Conservation (phyloP, 495 filamentous ascomycete species). For the Aspergillus egyptiacus region DNA sequence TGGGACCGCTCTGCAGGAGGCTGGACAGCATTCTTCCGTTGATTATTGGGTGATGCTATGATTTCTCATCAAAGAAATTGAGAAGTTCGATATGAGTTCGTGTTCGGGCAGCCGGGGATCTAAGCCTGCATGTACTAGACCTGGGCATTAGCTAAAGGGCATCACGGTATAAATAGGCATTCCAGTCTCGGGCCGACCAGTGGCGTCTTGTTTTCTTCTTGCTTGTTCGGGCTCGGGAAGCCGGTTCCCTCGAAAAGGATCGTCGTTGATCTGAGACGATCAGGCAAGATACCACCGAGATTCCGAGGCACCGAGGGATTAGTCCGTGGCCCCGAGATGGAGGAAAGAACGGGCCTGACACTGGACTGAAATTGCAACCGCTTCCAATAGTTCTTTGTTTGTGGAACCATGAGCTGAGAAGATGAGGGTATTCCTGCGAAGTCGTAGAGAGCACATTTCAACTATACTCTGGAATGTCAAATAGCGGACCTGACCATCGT, state of each 20-base stretch:
- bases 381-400: neutral
- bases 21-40: constrained; percentile 1
- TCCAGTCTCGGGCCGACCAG: neutral
- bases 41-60: neutral
- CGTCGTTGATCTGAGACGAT: no score
- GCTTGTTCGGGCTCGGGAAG: neutral
- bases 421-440: no score
- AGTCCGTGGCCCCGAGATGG: neutral
- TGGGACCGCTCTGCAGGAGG: neutral
- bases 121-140: neutral
- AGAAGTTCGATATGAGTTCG: neutral
- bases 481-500: constrained; percentile 28
- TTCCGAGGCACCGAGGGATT: constrained; percentile 11
- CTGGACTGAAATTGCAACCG: no score
- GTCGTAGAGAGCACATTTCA: neutral
- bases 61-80: no score
- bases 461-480: constrained; percentile 24
- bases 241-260: no score
- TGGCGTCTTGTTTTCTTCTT: neutral
- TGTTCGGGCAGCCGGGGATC: neutral
- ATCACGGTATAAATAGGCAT: neutral
- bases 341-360: no score
- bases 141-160: neutral
- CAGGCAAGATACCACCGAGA: constrained; percentile 9
- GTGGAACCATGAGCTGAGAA: no score